Base-by-base conservation (phyloP, 1,139 yeast genomes). In the Arxiozyma telluris region DNA sequence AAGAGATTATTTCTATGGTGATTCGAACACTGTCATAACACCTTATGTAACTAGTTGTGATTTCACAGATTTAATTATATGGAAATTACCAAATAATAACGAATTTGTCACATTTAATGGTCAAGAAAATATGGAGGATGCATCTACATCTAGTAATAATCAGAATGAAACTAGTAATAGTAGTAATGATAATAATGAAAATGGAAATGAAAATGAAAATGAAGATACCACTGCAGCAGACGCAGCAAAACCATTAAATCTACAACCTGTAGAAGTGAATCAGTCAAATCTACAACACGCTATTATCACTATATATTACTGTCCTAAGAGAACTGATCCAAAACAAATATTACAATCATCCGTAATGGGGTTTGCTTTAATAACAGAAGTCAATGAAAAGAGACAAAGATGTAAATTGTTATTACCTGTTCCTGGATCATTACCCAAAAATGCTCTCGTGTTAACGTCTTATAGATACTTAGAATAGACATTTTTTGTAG, bases 1-100 rank as follows among this genome's bases (percentile, higher is more conserved):
- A 53, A 82, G 83, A 64, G 95, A 90, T 64, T 94, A 93, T 68
- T 94, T 94, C 64, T 89, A 94, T 65, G 98, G 98, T 1, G 80
- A 80, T 18, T 49, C 56, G 7, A 77, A 77, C 53, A 80, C 82
- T 9, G 81, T 84, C 5, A 74, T 94, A 52, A 86, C 95, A 6
- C 98, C 99, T 1, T 83, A 78, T 60, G 80, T 87, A 0, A 74
- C 82, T 8, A 81, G 84, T 7, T 78, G 77, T 1, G 82, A 78
- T 58, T 73, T 75, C 54, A 71, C 75, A 11, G 78, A 78, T 44
- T 65, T 84, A 1, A 69, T 73, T 0, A 79, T 82, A 1, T 78
- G 76, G 67, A 74, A 77, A 54, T 83, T 86, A 11, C 57, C 50
- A 38, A 62, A 55, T 39, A 34, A 34, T 9, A 12, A 44, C n/a